Base-by-base conservation (phyloP, 208 protist genomes). In the Trypanosomatidae sp. region DNA sequence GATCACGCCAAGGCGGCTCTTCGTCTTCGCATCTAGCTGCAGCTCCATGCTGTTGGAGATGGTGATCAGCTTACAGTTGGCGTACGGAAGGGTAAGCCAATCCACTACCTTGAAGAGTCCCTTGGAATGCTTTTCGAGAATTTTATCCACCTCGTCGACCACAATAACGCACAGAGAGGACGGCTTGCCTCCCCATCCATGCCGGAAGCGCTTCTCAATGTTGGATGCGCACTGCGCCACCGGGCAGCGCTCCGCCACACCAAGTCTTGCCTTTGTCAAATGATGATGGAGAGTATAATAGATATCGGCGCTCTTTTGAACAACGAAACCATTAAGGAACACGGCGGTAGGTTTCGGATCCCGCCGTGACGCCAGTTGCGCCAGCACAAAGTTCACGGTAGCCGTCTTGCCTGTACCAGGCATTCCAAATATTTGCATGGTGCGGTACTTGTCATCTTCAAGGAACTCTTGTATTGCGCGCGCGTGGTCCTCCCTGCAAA, bases 11-110 rank as follows among this genome's bases (percentile, higher is more conserved):
- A 97, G 75, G 8, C 93, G 82, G 59, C 91, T 95, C 62, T 83
- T 79, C 28, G 90, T 95, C 78, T 97, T 97, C 0, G 90, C 87
- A 83, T 95, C 93, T 12, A 91, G 76, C 41, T 81, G 80, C 6
- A 97, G 72, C 30, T 97, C 87, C 93, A 97, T 97, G 59, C 84
- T 91, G 68, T 97, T 97, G 4, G 91, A 93, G 33, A 97, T 95
- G 28, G 91, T 94, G 47, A 97, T 91, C 15, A 97, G 81, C 58
- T 95, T 95, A 77, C 90, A 97, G 53, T 79, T 85, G 0, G 91
- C 85, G 77, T 90, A 84, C 15, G 91, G 93, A 36, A 95, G 76
- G 17, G 81, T 91, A 13, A 97, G 78, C 93, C 93, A 97, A 64
- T 97, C 93, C 15, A 97, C 81, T 47, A 97, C 81, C 65, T 88